A percentile compares a stretch with the other conserved stretches of the same genome.
phyloP scores from a whole-genome alignment of 225 moss, liverwort and hornwort genomes.

The Pseudisothecium myosuroides region DNA sequence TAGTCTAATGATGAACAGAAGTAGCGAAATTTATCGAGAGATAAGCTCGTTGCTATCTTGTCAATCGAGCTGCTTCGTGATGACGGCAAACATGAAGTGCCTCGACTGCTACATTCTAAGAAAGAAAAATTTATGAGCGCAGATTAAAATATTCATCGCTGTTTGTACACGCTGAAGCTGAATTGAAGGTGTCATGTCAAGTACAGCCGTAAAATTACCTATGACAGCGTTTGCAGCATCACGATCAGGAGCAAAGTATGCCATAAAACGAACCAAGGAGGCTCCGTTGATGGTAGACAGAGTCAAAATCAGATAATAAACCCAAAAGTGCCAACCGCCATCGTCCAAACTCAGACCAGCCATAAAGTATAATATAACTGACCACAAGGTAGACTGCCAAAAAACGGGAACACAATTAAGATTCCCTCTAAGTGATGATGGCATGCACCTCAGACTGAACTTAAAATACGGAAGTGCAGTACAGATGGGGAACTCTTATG shows the following conservation, averaged over 20 bases:
- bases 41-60: background rate
- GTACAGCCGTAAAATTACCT: slow-evolving; percentile 24
- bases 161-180: background rate
- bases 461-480: background rate
- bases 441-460: background rate
- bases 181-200: background rate
- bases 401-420: background rate
- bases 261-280: slow-evolving; percentile 74
- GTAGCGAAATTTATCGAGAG: background rate
- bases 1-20: background rate
- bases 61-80: background rate
- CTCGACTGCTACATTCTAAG: background rate
- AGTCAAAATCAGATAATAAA: slow-evolving; percentile 43
- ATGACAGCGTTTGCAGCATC: slow-evolving; percentile 56
- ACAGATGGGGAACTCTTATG: background rate
- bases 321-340: slow-evolving; percentile 97
- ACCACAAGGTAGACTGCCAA: slow-evolving; percentile 81
- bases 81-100: background rate
- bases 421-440: background rate
- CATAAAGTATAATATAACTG: slow-evolving; percentile 57
- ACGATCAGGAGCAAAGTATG: slow-evolving; percentile 55
- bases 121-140: background rate
- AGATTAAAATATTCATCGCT: background rate
- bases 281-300: slow-evolving; percentile 65
- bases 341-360: slow-evolving; percentile 27